phyloP scores from a whole-genome alignment of 495 filamentous ascomycete species.

The Durotheca rogersii region DNA sequence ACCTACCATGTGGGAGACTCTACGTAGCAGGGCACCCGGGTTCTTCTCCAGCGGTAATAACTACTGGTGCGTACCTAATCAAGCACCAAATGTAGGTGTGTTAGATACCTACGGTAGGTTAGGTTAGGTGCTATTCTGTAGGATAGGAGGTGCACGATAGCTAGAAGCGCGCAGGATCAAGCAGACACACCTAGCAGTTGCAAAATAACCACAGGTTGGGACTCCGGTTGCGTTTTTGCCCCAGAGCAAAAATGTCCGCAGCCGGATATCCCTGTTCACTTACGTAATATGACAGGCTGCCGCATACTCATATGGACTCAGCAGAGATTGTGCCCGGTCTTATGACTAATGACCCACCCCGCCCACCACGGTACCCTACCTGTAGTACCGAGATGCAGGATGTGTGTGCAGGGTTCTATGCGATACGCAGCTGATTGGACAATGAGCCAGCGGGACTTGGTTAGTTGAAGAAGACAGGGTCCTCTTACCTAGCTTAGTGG shows the following conservation, averaged over 20 bases:
- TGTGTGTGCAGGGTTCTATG: constrained; percentile 16
- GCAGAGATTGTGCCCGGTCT: constrained; percentile 10
- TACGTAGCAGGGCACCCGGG: too few species aligned
- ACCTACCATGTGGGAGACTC: not conserved
- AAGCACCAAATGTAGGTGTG: constrained; percentile 14
- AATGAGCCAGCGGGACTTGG: constrained; percentile 24
- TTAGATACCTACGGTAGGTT: constrained; percentile 7
- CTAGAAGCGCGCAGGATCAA: constrained; percentile 10
- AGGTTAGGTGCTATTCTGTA: constrained; percentile 22
- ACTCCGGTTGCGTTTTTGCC: not conserved
- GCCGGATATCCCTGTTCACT: not conserved
- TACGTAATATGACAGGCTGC: constrained; percentile 29
- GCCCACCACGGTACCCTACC: not conserved
- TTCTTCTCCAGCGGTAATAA: too few species aligned
- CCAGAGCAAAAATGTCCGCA: constrained; percentile 18
- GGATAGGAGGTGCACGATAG: too few species aligned
- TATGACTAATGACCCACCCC: constrained; percentile 19
- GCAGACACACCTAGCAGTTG: not conserved
- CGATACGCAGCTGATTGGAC: constrained; percentile 20
- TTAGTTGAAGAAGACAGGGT: constrained; percentile 13
- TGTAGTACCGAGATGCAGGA: constrained; percentile 26
- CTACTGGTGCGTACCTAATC: not conserved
- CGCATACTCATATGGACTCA: constrained; percentile 14
- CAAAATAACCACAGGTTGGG: too few species aligned
- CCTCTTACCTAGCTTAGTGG: constrained; percentile 15